Conservation (phyloP, 441 rosid genomes). For the Populus hybrid region DNA sequence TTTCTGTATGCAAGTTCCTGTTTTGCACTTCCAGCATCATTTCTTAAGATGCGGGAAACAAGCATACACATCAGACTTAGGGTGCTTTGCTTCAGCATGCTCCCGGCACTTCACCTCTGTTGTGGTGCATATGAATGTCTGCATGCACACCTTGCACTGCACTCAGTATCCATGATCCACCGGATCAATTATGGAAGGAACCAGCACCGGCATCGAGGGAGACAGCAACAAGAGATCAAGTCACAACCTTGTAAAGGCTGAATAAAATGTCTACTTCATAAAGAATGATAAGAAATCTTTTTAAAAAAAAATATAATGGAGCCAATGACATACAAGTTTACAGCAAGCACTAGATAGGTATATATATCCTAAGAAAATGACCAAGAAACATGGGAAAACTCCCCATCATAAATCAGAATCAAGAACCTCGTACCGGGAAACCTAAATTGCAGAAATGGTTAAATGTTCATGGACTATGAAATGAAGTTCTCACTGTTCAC, state of each 20-base stretch:
- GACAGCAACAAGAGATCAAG: conserved; percentile 8
- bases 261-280: not conserved
- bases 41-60: conserved; percentile 53
- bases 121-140: conserved; percentile 56
- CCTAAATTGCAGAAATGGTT: not conserved
- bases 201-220: not conserved
- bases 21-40: conserved; percentile 15
- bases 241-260: conserved; percentile 10
- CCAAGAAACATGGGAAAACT: not conserved
- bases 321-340: not conserved
- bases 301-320: not conserved
- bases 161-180: conserved; percentile 4
- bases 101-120: conserved; percentile 53
- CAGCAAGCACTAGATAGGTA: not conserved
- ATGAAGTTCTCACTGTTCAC: no score
- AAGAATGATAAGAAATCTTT: not conserved
- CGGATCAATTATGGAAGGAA: not conserved
- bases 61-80: conserved; percentile 40
- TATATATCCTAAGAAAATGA: not conserved
- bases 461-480: not conserved
- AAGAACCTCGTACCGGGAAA: no score
- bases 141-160: conserved; percentile 62
- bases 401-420: no score
- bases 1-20: not conserved
- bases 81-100: conserved; percentile 53